A percentile compares a stretch with the other conserved stretches of the same genome.
Evolutionary conservation across 2,329 filamentous ascomycete genomes (phyloP).

Genomic region (Trichoderma arundinaceum): DNA sequence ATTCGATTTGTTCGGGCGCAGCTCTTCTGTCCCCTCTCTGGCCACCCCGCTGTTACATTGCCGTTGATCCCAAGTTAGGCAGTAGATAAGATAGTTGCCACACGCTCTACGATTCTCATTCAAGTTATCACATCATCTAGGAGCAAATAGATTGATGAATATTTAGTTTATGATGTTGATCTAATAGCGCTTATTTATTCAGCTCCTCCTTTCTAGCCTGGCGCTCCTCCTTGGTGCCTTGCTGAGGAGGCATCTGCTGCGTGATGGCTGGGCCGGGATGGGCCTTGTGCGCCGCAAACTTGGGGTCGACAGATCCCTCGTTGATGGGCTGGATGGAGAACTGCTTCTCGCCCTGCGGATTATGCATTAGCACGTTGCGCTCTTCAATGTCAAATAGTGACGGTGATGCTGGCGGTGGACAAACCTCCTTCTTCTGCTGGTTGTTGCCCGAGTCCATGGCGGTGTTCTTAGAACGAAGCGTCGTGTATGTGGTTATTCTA

Average conservation of each 20-base stretch:
- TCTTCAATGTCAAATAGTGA: not conserved
- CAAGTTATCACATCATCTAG: too few species aligned
- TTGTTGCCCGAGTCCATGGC: slow-evolving; percentile 36
- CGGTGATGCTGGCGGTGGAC: not conserved
- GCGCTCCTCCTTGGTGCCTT: slow-evolving; percentile 72
- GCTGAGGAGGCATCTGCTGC: slow-evolving; percentile 58
- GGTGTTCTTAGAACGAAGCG: not conserved
- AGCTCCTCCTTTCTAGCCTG: slow-evolving; percentile 67
- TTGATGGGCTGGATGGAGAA: slow-evolving; percentile 55
- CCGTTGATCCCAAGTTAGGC: too few species aligned
- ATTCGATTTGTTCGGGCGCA: too few species aligned
- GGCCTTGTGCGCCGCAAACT: slow-evolving; percentile 59
- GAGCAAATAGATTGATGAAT: too few species aligned
- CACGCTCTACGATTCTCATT: too few species aligned
- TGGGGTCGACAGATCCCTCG: slow-evolving; percentile 49
- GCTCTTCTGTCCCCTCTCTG: too few species aligned
- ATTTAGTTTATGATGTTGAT: too few species aligned
- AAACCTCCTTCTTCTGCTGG: slow-evolving; percentile 35
- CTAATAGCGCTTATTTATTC: slow-evolving; percentile 55
- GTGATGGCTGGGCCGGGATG: slow-evolving; percentile 64
- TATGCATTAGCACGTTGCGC: not conserved
- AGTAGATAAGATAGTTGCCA: too few species aligned
- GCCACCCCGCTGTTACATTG: too few species aligned
- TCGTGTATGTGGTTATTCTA: not conserved
- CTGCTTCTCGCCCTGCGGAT: slow-evolving; percentile 49